A percentile compares a stretch with the other conserved stretches of the same genome.
These are phyloP conservation scores for Solanum etuberosum DNA, from an alignment of 257 asterid genomes.

Conservation along the genomic window DNA sequence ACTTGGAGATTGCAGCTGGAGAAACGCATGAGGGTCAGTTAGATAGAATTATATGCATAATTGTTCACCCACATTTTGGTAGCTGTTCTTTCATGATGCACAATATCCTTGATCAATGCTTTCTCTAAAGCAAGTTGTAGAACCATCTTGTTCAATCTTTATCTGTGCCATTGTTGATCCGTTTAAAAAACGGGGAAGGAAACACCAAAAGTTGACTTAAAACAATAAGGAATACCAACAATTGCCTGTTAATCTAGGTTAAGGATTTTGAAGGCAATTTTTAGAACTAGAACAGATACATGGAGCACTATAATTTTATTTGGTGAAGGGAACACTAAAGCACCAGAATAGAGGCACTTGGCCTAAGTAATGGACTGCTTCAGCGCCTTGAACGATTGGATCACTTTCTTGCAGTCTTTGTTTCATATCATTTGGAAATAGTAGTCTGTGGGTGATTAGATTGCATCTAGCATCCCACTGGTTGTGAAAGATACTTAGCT, in stretches of 20 bases:
- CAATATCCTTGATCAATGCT: not conserved
- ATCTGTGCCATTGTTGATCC: not conserved
- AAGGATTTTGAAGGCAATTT: not conserved
- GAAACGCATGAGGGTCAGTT: constrained; percentile 90
- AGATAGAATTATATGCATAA: not conserved
- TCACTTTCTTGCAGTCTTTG: not conserved
- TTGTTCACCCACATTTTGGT: not conserved
- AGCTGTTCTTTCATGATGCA: not conserved
- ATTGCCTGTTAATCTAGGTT: not conserved
- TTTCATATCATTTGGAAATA: not conserved
- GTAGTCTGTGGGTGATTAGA: not conserved
- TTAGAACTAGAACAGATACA: not conserved
- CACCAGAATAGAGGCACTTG: not conserved
- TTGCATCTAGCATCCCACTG: not conserved
- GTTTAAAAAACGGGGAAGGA: not conserved
- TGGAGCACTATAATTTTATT: not conserved
- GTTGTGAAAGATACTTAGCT: not conserved
- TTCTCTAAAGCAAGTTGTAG: not conserved
- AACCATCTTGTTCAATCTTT: not conserved
- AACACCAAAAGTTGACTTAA: not conserved
- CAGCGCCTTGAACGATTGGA: not conserved
- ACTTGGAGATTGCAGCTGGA: constrained; percentile 98
- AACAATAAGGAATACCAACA: not conserved
- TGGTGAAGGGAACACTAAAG: not conserved
- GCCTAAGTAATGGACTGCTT: not conserved